These are phyloP conservation scores for Xylaria polymorpha DNA, from an alignment of 2,329 filamentous ascomycete species.

Conservation along the genomic window DNA sequence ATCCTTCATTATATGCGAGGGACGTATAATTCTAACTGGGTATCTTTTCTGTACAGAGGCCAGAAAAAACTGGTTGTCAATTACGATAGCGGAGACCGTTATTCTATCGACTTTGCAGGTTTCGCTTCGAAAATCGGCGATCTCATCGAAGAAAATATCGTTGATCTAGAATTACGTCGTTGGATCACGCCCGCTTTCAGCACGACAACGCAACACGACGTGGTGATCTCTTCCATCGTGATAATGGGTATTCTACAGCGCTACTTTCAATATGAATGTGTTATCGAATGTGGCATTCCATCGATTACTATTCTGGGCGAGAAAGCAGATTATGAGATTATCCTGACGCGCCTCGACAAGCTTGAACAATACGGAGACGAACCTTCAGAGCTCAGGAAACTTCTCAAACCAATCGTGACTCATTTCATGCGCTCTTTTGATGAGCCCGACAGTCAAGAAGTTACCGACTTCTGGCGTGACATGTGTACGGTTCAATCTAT, in stretches of 20 bases:
- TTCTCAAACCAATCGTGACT: constrained; percentile 54
- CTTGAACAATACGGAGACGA: constrained; percentile 54
- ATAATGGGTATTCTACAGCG: constrained; percentile 64
- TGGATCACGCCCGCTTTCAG: constrained; percentile 65
- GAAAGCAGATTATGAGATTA: constrained; percentile 57
- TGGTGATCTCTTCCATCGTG: constrained; percentile 56
- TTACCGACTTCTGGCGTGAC: constrained; percentile 53
- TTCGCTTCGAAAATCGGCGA: constrained; percentile 50
- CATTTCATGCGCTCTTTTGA: constrained; percentile 55
- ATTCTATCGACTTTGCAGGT: constrained; percentile 9
- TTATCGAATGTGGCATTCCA: constrained; percentile 60
- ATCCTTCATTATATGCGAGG: background rate
- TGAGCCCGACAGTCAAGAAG: constrained; percentile 39
- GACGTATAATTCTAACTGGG: background rate
- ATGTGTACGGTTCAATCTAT: background rate
- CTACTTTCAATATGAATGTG: constrained; percentile 56
- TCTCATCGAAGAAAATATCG: constrained; percentile 55
- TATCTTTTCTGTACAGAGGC: constrained; percentile 39
- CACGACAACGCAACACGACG: constrained; percentile 61
- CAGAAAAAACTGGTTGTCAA: constrained; percentile 46
- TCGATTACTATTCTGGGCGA: constrained; percentile 63
- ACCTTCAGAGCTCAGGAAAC: constrained; percentile 47
- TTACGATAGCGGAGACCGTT: constrained; percentile 12
- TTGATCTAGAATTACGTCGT: constrained; percentile 53
- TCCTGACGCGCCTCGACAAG: constrained; percentile 52